Conservation (phyloP, 1,284 basidiomycete genomes). For the Rhodotorula sp. region DNA sequence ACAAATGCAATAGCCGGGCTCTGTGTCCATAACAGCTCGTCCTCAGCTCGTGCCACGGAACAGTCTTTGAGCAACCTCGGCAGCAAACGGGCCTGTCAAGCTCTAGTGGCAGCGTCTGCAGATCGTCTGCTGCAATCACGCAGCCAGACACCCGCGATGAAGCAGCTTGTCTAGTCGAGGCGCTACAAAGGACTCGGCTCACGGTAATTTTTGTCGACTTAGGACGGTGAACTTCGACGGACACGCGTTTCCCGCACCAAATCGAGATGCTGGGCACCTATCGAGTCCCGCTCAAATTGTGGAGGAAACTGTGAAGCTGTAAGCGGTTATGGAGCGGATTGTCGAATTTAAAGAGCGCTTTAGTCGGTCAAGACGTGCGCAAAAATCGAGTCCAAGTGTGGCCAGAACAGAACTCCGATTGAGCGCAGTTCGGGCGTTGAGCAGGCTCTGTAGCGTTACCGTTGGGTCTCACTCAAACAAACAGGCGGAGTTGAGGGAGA, state of each 20-base stretch:
- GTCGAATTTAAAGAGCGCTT: constrained; percentile 60
- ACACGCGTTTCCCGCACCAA: constrained; percentile 58
- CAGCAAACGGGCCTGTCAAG: no score
- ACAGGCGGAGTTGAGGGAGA: not conserved
- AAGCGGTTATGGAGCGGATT: constrained; percentile 9
- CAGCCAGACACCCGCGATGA: no score
- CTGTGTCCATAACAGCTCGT: no score
- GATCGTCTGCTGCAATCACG: no score
- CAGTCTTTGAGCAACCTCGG: no score
- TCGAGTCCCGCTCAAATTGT: constrained; percentile 45
- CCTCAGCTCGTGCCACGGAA: no score
- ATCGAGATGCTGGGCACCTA: constrained; percentile 72
- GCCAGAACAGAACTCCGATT: constrained; percentile 61
- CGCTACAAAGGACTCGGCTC: no score
- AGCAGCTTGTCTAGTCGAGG: no score
- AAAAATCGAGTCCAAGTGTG: constrained; percentile 48
- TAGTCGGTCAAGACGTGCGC: constrained; percentile 56
- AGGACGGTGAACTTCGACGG: constrained; percentile 64
- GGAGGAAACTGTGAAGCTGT: constrained; percentile 11
- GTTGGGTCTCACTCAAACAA: not conserved
- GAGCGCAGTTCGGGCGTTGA: constrained; percentile 59
- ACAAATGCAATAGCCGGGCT: no score
- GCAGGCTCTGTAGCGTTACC: constrained; percentile 54
- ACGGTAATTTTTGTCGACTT: no score
- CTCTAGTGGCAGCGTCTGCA: no score